These are phyloP conservation scores for Aplosporella prunicola DNA, from an alignment of 2,329 filamentous ascomycete species.

Conservation along the genomic window DNA sequence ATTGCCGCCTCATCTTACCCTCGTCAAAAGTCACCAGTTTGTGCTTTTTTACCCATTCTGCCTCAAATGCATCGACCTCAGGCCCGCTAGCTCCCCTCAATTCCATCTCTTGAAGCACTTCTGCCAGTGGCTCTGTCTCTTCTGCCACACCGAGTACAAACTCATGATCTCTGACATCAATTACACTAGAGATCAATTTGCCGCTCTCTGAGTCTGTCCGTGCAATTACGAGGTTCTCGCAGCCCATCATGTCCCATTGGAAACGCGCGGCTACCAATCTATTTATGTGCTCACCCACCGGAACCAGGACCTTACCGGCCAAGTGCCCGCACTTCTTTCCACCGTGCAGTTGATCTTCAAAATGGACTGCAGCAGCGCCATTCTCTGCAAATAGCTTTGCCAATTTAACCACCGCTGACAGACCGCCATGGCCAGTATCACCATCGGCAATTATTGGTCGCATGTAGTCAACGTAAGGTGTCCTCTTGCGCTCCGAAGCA, in stretches of 20 bases:
- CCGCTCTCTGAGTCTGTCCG: constrained; percentile 94
- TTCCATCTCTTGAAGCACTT: constrained; percentile 87
- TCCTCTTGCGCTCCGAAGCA: constrained; percentile 59
- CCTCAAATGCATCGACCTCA: constrained; percentile 80
- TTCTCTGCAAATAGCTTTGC: constrained; percentile 97
- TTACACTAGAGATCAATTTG: constrained; percentile 76
- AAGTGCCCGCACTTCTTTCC: constrained; percentile 98
- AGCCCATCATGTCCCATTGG: constrained; percentile 98
- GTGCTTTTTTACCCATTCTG: constrained; percentile 78
- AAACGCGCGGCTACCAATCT: constrained; percentile 83
- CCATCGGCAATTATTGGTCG: constrained; percentile 93
- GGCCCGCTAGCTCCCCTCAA: constrained; percentile 61
- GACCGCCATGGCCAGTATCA: constrained; percentile 88
- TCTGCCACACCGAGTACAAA: constrained; percentile 86
- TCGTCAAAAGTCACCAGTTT: constrained; percentile 87
- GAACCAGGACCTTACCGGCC: constrained; percentile 91
- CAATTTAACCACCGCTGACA: constrained; percentile 88
- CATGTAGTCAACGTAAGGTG: constrained; percentile 84
- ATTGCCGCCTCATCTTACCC: constrained; percentile 28
- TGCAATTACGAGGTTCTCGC: constrained; percentile 88
- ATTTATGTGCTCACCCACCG: constrained; percentile 92
- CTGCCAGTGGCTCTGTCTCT: constrained; percentile 69
- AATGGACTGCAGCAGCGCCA: constrained; percentile 90
- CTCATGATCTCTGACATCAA: constrained; percentile 92
- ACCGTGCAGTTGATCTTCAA: constrained; percentile 94